Percentiles rank a stretch among this genome's conserved stretches.
These are phyloP conservation scores for Williopsis jadinii DNA, from an alignment of 1,139 yeast species.

Conservation along the genomic window DNA sequence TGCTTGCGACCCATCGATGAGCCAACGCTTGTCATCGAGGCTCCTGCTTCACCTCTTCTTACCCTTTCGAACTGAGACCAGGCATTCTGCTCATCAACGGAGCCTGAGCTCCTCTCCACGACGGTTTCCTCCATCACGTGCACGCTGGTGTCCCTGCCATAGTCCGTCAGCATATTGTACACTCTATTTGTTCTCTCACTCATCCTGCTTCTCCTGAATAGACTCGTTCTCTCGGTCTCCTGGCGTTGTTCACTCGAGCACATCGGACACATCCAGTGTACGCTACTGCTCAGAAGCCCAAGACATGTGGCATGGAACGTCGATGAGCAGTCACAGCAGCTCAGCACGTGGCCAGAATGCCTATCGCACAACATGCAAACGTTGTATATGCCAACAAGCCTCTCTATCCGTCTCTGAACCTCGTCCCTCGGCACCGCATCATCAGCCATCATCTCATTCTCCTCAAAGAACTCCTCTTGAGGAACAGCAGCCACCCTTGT, in stretches of 20 bases:
- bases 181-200: slow-evolving; percentile 22
- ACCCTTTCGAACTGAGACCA: slow-evolving; percentile 21
- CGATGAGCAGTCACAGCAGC: slow-evolving; percentile 20
- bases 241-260: slow-evolving; percentile 21
- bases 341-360: slow-evolving; percentile 10
- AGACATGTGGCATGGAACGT: slow-evolving; percentile 22
- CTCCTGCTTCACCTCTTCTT: slow-evolving; percentile 3
- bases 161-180: slow-evolving; percentile 12
- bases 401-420: slow-evolving; percentile 9
- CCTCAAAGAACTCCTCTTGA: slow-evolving; percentile 22
- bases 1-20: slow-evolving; percentile 6
- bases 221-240: slow-evolving; percentile 12
- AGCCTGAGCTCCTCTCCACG: slow-evolving; percentile 9
- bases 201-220: slow-evolving; percentile 18
- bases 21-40: neutral
- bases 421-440: slow-evolving; percentile 1
- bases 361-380: slow-evolving; percentile 20
- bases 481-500: slow-evolving; percentile 27
- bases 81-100: slow-evolving; percentile 16
- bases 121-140: slow-evolving; percentile 5
- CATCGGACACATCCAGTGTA: slow-evolving; percentile 23
- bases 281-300: slow-evolving; percentile 10
- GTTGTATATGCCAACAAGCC: slow-evolving; percentile 17
- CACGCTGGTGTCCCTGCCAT: neutral
- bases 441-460: slow-evolving; percentile 10